Evolutionary conservation across 2,329 filamentous ascomycete species (phyloP).

Genomic region (Leptosphaerulina australis): DNA sequence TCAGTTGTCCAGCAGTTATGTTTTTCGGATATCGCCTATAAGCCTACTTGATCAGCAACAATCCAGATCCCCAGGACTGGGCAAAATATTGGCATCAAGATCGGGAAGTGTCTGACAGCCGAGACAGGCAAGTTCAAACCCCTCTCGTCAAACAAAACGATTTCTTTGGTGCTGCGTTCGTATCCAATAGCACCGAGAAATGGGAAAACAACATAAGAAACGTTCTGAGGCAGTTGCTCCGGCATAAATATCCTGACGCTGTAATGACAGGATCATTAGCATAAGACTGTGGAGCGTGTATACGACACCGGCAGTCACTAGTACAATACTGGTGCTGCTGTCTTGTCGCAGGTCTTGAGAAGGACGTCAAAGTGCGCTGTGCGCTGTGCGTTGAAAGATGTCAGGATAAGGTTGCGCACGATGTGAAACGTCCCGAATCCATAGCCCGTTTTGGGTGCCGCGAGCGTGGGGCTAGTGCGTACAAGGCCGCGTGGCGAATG

Average conservation of each 20-base stretch:
- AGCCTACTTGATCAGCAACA: background rate
- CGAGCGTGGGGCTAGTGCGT: slow-evolving; percentile 7
- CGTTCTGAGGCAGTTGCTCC: slow-evolving; percentile 7
- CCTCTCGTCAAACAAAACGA: background rate
- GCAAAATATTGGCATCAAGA: background rate
- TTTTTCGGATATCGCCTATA: background rate
- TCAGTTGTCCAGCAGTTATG: background rate
- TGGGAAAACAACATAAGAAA: slow-evolving; percentile 15
- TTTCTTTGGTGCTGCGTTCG: background rate
- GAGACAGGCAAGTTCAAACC: background rate
- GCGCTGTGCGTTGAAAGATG: slow-evolving; percentile 14
- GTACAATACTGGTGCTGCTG: background rate
- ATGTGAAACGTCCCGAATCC: slow-evolving; percentile 9
- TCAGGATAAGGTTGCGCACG: slow-evolving; percentile 8
- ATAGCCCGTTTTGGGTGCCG: slow-evolving; percentile 7
- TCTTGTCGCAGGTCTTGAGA: slow-evolving; percentile 1
- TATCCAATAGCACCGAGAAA: slow-evolving; percentile 3
- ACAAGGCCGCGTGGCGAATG: slow-evolving; percentile 11
- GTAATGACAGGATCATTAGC: slow-evolving; percentile 1
- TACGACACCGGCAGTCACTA: background rate
- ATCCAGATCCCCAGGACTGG: background rate
- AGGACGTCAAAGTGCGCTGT: slow-evolving; percentile 5
- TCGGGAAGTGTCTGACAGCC: background rate
- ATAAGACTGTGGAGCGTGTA: background rate
- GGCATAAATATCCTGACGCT: slow-evolving; percentile 11